Evolutionary conservation across 2,329 filamentous ascomycete genomes (phyloP), one percentile per base, ranked within the genome.

Genomic region (Cladorrhinum sp.): DNA sequence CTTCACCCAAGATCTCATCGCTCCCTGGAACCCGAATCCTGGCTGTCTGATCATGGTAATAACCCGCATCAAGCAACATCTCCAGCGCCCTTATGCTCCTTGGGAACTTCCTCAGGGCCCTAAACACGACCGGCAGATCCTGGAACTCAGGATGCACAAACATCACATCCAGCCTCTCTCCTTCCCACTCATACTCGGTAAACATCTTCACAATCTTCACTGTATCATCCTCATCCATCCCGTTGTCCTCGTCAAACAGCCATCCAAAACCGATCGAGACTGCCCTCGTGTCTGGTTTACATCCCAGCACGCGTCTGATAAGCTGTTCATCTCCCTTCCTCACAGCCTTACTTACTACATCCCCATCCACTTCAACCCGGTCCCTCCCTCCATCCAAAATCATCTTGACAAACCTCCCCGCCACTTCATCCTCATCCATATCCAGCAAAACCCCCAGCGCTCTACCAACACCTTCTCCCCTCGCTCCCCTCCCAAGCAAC

Each of bases 21-120:
- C 79, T 76, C 0, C 79, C 73, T 59, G 81, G 73, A 1, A 84
- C 74, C 2, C 71, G 74, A 57, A 72, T 76, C 0, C 66, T 75
- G 1, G 76, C 76, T 61, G 75, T 75, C 65, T 86, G 82, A 60
- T 87, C 84, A 60, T 86, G 76, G 66, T 86, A 86, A 62, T 82
- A 85, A 0, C 85, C 85, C 6, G 81, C 79, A 59, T 86, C 77
- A 2, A 88, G 70, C 1, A 86, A 73, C 0, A 79, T 77, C 61
- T 80, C 72, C 2, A 86, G 66, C n/a, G 87, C 76, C 33, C 72
- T 78, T 1, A 74, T 73, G 1, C 82, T 86, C 7, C 82, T 76
- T 0, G 85, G 85, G 65, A 84, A 86, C 49, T 79, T 79, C 1
- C 75, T 74, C 16, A 87, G 69, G 2, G 83, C 83, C 30, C 78